Conservation (phyloP, 257 asterid genomes). For the Solanum peruvianum region DNA sequence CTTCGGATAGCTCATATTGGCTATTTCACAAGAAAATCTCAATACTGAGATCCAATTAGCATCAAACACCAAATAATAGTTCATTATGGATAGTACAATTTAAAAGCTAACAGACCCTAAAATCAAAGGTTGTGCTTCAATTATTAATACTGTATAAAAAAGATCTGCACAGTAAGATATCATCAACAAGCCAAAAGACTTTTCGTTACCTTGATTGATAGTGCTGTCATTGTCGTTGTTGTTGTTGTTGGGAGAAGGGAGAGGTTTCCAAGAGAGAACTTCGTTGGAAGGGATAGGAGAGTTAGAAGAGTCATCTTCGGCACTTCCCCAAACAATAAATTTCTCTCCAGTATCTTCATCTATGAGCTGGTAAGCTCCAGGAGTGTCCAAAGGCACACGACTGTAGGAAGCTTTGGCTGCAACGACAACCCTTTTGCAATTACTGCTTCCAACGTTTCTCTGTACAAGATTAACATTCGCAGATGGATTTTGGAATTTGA, state of each 20-base stretch:
- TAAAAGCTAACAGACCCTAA: not conserved
- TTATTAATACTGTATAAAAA: not conserved
- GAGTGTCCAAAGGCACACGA: conserved; percentile 22
- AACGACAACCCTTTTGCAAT: not conserved
- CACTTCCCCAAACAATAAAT: conserved; percentile 27
- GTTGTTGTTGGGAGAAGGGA: conserved; percentile 1
- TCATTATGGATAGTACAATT: not conserved
- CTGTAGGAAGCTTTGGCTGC: conserved; percentile 9
- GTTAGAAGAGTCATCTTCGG: conserved; percentile 12
- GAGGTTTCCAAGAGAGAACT: conserved; percentile 19
- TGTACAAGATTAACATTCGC: not conserved
- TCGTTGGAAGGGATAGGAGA: conserved; percentile 15
- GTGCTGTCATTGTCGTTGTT: not conserved
- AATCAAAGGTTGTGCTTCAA: not conserved
- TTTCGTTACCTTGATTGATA: not conserved
- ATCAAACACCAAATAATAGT: not conserved
- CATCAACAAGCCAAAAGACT: not conserved
- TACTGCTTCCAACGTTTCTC: not conserved
- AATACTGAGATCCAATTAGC: not conserved
- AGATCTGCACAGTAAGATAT: not conserved
- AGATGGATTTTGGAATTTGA: not conserved
- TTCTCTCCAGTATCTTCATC: conserved; percentile 31
- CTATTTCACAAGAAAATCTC: not conserved
- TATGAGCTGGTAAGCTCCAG: conserved; percentile 31
- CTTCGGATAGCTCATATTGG: not conserved